phyloP scores from a whole-genome alignment of 2,329 filamentous ascomycete genomes.

The Fusarium virguliforme region DNA sequence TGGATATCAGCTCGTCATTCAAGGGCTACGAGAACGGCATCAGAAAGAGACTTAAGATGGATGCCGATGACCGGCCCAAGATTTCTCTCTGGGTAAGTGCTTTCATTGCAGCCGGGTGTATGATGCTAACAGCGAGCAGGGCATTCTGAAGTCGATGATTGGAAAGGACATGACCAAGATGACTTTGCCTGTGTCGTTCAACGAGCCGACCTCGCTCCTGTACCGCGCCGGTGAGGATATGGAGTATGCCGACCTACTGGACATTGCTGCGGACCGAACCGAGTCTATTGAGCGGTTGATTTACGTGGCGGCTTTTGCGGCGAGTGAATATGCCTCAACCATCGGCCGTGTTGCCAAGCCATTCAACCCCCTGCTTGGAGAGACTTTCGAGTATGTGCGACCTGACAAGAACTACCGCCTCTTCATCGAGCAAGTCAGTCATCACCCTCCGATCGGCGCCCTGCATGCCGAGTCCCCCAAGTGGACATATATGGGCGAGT shows the following conservation, averaged over 20 bases:
- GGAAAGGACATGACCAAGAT: slow-evolving; percentile 99
- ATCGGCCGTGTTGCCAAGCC: slow-evolving; percentile 98
- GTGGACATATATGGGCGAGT: slow-evolving; percentile 99
- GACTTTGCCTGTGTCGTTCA: slow-evolving; percentile 98
- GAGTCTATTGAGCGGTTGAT: slow-evolving; percentile 94
- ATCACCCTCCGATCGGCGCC: slow-evolving; percentile 95
- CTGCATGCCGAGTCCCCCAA: slow-evolving; percentile 92
- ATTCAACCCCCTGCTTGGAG: slow-evolving; percentile 95
- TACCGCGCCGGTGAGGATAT: slow-evolving; percentile 98
- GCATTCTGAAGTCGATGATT: slow-evolving; percentile 99
- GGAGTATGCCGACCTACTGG: slow-evolving; percentile 95
- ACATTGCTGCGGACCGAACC: slow-evolving; percentile 85
- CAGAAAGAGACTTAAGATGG: slow-evolving; percentile 85
- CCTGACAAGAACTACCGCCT: slow-evolving; percentile 98
- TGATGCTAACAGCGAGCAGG: slow-evolving; percentile 66
- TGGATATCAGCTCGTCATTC: slow-evolving; percentile 84
- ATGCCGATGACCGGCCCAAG: slow-evolving; percentile 92
- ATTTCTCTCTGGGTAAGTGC: slow-evolving; percentile 92
- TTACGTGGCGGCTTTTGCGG: slow-evolving; percentile 95
- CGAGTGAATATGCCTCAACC: slow-evolving; percentile 96
- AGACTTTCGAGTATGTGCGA: slow-evolving; percentile 96
- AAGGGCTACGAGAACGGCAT: slow-evolving; percentile 93
- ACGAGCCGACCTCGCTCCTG: slow-evolving; percentile 95
- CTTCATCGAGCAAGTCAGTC: slow-evolving; percentile 98
- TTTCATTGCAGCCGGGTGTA: neutral